Base-by-base conservation (phyloP, 2,329 filamentous ascomycete species). In the Sporothrix euskadiensis region DNA sequence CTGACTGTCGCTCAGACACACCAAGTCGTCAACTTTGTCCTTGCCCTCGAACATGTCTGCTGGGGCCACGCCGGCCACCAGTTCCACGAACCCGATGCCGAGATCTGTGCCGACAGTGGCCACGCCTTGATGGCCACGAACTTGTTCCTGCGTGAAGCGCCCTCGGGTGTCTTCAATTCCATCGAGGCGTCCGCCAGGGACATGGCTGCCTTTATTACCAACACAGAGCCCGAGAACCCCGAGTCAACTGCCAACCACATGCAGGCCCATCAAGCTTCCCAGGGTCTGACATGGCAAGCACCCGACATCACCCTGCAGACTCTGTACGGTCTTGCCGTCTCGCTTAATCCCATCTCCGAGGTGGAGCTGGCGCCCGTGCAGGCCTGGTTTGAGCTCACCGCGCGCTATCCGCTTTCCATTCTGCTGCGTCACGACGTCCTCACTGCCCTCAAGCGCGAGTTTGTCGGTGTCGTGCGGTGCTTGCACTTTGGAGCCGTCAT, bases 301-400 rank as follows among this genome's bases (percentile, higher is more conserved):
- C 78, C 80, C 0, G 78, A 80, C 57, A 80, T 87, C 41, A 83
- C 83, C 1, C 82, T 88, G 35, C 78, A 80, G 41, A 79, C 80
- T 19, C 81, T 88, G 30, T 80, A 82, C 74, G 82, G 82, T n/a
- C 82, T 88, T 2, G 85, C 86, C 1, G 78, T 79, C 69, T 82
- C 83, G 57, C 80, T 87, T 32, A 85, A 83, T 77, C 80, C 82
- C 3, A 19, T 66, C 0, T 80, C 82, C 39, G 80, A 80, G 69
- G 72, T 78, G 22, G 85, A 87, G 77, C 77, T 87, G 54, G 83
- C 85, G 39, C 86, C 86, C 19, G 83, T 88, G 35, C 86, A 88
- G 79, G 85, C 83, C 1, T 88, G 85, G 86, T 88, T 88, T 78
- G 86, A 88, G 81, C 81, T 88, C 35, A 82, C 82, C 32, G 78